These are phyloP conservation scores for Nelumbo lutea DNA, from an alignment of 164 flowering plant genomes.

Conservation along the genomic window DNA sequence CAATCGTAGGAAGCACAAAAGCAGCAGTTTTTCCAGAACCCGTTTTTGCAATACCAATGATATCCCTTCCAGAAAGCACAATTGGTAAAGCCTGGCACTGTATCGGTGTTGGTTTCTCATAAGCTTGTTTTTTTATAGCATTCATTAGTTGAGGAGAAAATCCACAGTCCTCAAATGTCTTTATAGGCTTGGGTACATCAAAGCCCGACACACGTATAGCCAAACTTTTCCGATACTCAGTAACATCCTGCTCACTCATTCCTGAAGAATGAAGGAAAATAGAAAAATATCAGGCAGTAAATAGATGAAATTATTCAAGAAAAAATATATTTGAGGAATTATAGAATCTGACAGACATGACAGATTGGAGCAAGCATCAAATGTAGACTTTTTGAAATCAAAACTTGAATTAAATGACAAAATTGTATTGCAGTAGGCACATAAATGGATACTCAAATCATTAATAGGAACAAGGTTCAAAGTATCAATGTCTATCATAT, in stretches of 20 bases:
- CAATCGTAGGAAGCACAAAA: conserved; percentile 95
- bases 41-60: conserved; percentile 97
- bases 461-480: too few species aligned
- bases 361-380: neutral
- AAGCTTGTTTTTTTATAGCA: conserved; percentile 83
- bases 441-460: too few species aligned
- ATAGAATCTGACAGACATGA: neutral
- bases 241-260: conserved; percentile 82
- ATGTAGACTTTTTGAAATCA: neutral
- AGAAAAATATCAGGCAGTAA: neutral
- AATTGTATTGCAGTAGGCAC: too few species aligned
- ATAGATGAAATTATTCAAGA: neutral
- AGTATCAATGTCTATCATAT: too few species aligned
- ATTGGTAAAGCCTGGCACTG: conserved; percentile 92
- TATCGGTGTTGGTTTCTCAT: conserved; percentile 89
- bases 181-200: conserved; percentile 85
- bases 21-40: conserved; percentile 99
- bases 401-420: neutral
- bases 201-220: conserved; percentile 96
- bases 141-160: conserved; percentile 72
- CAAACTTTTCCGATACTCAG: conserved; percentile 61
- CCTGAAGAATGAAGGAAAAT: conserved; percentile 35
- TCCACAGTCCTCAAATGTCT: conserved; percentile 82
- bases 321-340: neutral
- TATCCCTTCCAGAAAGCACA: conserved; percentile 86